These are phyloP conservation scores for Microbotryum silenes-acaulis DNA, from an alignment of 1,284 basidiomycete genomes.

Conservation along the genomic window DNA sequence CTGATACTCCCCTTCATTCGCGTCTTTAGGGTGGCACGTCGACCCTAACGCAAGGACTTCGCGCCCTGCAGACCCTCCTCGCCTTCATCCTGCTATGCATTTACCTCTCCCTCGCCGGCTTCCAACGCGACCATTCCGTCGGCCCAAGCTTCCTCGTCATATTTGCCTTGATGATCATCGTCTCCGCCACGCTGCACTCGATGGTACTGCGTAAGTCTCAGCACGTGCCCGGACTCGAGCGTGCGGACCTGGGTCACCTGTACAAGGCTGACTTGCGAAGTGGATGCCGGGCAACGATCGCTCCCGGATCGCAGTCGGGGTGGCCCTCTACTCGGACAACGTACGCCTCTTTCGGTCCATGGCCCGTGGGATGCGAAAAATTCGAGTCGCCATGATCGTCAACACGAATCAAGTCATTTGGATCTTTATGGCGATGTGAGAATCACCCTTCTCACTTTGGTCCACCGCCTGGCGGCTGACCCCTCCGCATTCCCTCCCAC, in stretches of 20 bases:
- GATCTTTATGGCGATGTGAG: conserved; percentile 1
- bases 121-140: conserved; percentile 25
- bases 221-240: no score
- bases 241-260: no score
- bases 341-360: conserved; percentile 20
- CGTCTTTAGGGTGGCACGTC: conserved; percentile 12
- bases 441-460: background rate
- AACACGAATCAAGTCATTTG: conserved; percentile 17
- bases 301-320: conserved; percentile 4
- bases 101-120: conserved; percentile 30
- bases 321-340: conserved; percentile 18
- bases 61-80: conserved; percentile 12
- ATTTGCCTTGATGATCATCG: conserved; percentile 11
- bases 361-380: conserved; percentile 27
- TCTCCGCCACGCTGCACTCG: conserved; percentile 13
- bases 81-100: conserved; percentile 21
- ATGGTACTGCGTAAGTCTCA: conserved; percentile 12
- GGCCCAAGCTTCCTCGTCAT: conserved; percentile 11
- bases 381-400: conserved; percentile 29
- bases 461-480: background rate
- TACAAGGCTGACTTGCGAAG: no score
- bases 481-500: background rate
- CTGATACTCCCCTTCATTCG: no score
- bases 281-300: no score
- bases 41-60: conserved; percentile 1